phyloP scores from a whole-genome alignment of 1,284 basidiomycete species.

The Earliella scabrosa region DNA sequence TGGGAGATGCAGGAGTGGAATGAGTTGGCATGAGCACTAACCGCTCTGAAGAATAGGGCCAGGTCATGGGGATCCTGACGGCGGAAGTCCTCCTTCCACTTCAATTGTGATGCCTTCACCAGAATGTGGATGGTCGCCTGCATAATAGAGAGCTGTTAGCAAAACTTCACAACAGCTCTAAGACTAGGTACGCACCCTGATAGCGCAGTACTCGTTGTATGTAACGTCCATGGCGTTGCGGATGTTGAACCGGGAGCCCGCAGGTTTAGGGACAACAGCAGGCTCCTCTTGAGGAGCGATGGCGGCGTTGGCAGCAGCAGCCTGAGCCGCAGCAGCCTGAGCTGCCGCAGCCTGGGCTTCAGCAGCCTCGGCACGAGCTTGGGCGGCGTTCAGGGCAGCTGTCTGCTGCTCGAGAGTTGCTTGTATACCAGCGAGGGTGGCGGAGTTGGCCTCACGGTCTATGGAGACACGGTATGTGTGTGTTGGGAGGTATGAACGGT shows the following conservation, averaged over 20 bases:
- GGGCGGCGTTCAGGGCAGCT: neutral
- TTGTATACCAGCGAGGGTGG: neutral
- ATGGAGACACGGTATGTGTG: too few species aligned
- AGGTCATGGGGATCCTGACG: slow-evolving; percentile 1
- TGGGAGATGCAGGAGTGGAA: neutral
- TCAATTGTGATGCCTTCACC: neutral
- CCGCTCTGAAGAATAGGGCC: neutral
- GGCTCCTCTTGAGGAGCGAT: neutral
- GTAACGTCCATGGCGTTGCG: too few species aligned
- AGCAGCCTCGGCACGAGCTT: neutral
- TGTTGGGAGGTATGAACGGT: too few species aligned
- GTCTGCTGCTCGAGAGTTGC: neutral
- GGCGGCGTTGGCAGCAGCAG: neutral
- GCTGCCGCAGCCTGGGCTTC: neutral
- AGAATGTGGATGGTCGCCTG: slow-evolving; percentile 2
- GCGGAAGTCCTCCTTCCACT: slow-evolving; percentile 10
- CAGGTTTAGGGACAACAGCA: neutral
- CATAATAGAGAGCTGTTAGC: neutral
- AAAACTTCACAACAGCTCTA: neutral
- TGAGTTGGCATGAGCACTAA: neutral
- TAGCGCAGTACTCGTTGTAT: too few species aligned
- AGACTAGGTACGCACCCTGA: too few species aligned
- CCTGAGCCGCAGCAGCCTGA: neutral
- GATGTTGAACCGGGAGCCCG: too few species aligned
- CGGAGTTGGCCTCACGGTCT: neutral